Percentiles rank a stretch among this genome's conserved stretches.
Evolutionary conservation across 805 yeast species (phyloP).

Genomic region (Pichia cephalocereana): DNA sequence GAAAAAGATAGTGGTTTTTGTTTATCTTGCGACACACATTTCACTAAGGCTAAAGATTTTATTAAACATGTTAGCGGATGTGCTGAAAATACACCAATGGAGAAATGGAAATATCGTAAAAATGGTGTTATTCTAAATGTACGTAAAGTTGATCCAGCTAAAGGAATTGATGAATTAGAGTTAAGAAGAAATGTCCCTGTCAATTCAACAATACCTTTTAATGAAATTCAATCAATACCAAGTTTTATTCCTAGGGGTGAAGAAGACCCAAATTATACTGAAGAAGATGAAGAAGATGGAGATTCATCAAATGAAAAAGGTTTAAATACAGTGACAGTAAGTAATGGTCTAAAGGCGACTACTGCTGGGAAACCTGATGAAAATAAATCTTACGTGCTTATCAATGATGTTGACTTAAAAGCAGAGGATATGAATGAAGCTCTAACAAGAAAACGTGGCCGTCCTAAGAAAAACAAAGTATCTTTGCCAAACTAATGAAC

Average conservation of each 20-base stretch:
- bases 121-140: conserved; percentile 24
- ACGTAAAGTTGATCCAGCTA: conserved; percentile 9
- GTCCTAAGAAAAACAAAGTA: conserved; percentile 8
- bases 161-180: conserved; percentile 1
- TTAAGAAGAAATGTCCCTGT: neutral
- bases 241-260: neutral
- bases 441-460: conserved; percentile 10
- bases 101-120: conserved; percentile 25
- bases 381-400: neutral
- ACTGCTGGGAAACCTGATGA: neutral
- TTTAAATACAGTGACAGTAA: neutral
- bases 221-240: neutral
- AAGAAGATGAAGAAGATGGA: neutral
- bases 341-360: neutral
- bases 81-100: conserved; percentile 33
- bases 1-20: conserved; percentile 54
- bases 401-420: conserved; percentile 4
- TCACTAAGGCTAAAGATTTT: conserved; percentile 45
- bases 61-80: conserved; percentile 59
- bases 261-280: neutral
- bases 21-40: conserved; percentile 50
- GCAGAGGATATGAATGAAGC: conserved; percentile 8
- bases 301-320: neutral
- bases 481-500: too few species aligned
- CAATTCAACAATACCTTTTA: neutral